Evolutionary conservation across 495 filamentous ascomycete genomes (phyloP), one percentile per base, ranked within the genome.

Genomic region (Achaetomiella virescens): DNA sequence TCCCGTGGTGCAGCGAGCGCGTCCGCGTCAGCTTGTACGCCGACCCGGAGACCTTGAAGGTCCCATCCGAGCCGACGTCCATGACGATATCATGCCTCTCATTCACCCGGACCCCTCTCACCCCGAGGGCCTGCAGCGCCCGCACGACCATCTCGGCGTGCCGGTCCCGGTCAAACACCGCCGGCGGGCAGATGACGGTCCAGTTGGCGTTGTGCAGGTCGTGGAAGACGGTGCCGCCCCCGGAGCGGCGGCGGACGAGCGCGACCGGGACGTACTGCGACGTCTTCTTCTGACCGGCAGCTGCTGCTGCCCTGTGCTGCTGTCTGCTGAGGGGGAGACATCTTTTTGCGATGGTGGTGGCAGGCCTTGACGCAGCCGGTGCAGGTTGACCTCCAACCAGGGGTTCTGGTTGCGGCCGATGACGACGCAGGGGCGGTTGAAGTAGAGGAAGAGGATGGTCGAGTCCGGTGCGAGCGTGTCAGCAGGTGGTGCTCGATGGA

Each of bases 371-470:
- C 72, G 67, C 1, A 90, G 71, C 9, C 78, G 73, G 18, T 72
- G 72, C 8, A 95, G 78, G 68, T 96, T 89, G 44, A 87, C 84
- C 69, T 98, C 93, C 9, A 89, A 75, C 91, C 91, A 98, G 37
- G 93, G 93, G 67, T 98, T 98, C 67, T 98, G 93, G 68, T 98
- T 98, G 44, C 92, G 86, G 14, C 93, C 93, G 55, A 98, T 84
- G 59, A 98, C 82, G 47, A 98, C 78, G 69, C 87, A 86, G 8
- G 92, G 90, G 12, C 77, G 72, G 70, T 98, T 97, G 55, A 81
- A 76, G 72, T 97, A 98, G 17, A 97, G 77, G 56, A 97, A 91
- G 0, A 97, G 79, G 31, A 96, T 67, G 40, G 78, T 82, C 6
- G 90, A 91, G 58, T 86, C 77, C 6, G 71, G 0, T 84, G 79